phyloP scores from a whole-genome alignment of 192 early-diverging fungal species.

The Mortierella hygrophila region DNA sequence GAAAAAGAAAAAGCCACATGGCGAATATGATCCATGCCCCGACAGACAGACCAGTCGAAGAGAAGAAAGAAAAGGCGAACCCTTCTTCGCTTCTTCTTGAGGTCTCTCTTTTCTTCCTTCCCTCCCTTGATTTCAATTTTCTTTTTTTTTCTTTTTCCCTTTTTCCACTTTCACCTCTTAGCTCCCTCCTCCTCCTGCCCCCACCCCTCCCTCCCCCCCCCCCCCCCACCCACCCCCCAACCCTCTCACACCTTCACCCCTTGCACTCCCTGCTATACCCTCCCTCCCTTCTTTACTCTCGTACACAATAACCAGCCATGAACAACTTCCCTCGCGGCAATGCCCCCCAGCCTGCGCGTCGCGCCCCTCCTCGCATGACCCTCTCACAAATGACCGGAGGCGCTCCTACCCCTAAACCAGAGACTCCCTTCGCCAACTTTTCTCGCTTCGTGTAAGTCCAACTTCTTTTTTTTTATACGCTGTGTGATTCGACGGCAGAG shows the following conservation, averaged over 20 bases:
- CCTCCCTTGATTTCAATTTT: no score
- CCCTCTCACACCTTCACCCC: not conserved
- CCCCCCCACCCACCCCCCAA: not conserved
- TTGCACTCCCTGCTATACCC: not conserved
- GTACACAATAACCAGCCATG: not conserved
- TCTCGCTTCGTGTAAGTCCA: constrained; percentile 73
- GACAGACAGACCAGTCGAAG: no score
- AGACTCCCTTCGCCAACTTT: constrained; percentile 76
- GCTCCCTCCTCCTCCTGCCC: not conserved
- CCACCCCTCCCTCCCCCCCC: not conserved
- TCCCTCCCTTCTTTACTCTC: not conserved
- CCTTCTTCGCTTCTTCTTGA: not conserved
- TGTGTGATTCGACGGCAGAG: not conserved
- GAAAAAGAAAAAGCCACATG: not conserved
- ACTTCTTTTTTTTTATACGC: constrained; percentile 10
- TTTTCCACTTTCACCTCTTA: not conserved
- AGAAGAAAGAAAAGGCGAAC: not conserved
- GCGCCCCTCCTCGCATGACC: constrained; percentile 36
- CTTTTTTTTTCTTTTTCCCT: not conserved
- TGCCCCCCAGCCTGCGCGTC: constrained; percentile 34
- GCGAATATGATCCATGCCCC: not conserved
- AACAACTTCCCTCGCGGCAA: constrained; percentile 36
- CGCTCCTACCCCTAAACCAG: constrained; percentile 27
- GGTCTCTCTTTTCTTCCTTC: not conserved
- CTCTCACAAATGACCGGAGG: constrained; percentile 40